phyloP scores from a whole-genome alignment of 2,329 filamentous ascomycete genomes.

The Penicillium sp. region DNA sequence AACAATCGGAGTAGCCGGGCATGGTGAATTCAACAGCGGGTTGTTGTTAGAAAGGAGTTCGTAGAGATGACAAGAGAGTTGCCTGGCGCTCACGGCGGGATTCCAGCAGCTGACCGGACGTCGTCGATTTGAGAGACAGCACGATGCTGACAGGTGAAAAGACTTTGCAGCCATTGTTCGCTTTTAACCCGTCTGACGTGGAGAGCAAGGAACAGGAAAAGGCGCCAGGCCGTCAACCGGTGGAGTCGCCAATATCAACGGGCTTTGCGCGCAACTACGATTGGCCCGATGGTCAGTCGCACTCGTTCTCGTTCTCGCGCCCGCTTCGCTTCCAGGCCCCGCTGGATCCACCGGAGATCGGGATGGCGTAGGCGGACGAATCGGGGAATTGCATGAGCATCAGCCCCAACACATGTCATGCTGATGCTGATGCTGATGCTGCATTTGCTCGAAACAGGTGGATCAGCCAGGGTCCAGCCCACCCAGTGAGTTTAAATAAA shows the following conservation, averaged over 20 bases:
- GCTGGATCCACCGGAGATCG: conserved; percentile 16
- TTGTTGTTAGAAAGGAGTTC: not conserved
- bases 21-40: conserved; percentile 15
- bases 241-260: conserved; percentile 8
- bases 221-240: conserved; percentile 2
- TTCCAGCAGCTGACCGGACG: not conserved
- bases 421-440: no score
- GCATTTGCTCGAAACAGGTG: no score
- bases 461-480: not conserved
- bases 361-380: conserved; percentile 1
- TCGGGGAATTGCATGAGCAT: conserved; percentile 11
- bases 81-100: not conserved
- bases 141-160: not conserved
- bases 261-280: not conserved
- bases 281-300: conserved; percentile 9
- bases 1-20: conserved; percentile 35
- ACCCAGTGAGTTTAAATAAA: not conserved
- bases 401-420: not conserved
- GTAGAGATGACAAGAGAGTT: not conserved
- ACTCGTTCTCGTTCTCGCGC: conserved; percentile 29
- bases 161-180: not conserved
- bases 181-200: conserved; percentile 1
- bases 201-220: conserved; percentile 2
- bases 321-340: conserved; percentile 26
- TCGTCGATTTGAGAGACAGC: not conserved